Base-by-base conservation (phyloP, 345 rosid species). In the Firmiana major region DNA sequence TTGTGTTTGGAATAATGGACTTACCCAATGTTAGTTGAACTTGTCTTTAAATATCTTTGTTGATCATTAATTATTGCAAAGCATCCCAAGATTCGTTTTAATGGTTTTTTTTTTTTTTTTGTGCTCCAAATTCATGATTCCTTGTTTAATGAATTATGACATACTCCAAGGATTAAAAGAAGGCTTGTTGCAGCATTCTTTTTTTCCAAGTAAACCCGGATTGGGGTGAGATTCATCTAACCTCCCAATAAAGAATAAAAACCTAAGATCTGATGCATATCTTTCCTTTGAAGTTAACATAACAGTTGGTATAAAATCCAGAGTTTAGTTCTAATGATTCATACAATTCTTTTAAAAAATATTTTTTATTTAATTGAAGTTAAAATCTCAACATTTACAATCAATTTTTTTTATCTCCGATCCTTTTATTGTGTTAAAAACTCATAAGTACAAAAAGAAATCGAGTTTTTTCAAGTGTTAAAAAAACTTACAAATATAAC, bases 141-240 rank as follows among this genome's bases (percentile, higher is more conserved):
- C 21, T 74, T 36, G 64, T 54, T 40, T 46, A 57, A 77, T 68
- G 63, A 36, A 63, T 22, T 49, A n/a, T 26, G 75, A 49, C 54
- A 49, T 49, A 49, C n/a, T 74, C 55, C 40, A 45, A 69, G 74
- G 77, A 55, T 55, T 19, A 0, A 42, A 51, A 51, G 21, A 77
- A 34, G 40, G 55, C 67, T 54, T 21, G 49, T 38, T n/a, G 42
- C 71, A 53, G 34, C 71, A 78, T 68, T 69, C 74, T 22, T 75
- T 71, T 73, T 82, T 67, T 38, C 80, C 46, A 77, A 54, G 65
- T 62, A 78, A 74, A 69, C 59, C 48, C 74, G 74, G 83, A 6
- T 77, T 79, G 70, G 85, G 85, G 40, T 63, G 48, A 62, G 58
- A 19, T 16, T 53, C 21, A 63, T 79, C 59, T 83, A 70, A 74